Base-by-base conservation (phyloP, 1,139 yeast species). In the Pichia terricola region DNA sequence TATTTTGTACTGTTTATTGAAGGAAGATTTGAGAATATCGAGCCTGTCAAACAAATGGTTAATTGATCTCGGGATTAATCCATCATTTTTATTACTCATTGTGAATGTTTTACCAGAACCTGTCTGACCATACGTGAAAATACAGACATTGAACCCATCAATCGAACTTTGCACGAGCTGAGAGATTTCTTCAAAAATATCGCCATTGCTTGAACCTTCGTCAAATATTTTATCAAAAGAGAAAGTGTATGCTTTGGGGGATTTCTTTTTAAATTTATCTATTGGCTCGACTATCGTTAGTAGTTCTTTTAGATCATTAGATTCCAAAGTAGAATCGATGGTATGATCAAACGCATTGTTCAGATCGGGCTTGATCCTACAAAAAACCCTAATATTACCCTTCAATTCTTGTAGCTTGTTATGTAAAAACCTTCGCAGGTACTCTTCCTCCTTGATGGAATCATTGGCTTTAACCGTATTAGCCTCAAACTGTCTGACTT, bases 61-160 rank as follows among this genome's bases (percentile, higher is more conserved):
- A 4, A 89, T 72, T 0, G 96, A 84, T 26, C 78, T 67, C 1
- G 95, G 89, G 34, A 89, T 86, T 71, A 91, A 79, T 26, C 98
- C 98, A 56, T 79, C 81, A 3, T 63, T 54, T 0, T 75, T 67
- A 38, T 72, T 73, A 1, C 94, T 75, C 98, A 91, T 91, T 0
- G 98, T 91, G 60, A 67, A 81, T 0, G 97, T 89, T 60, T 91
- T 91, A 4, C 98, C 98, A 0, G 96, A 88, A 0, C 98, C 97
- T 0, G 98, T 91, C 64, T 91, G 98, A 0, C 98, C 98, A 62
- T 91, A 91, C 0, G 98, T 96, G 67, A 91, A 88, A 2, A 91
- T 88, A 61, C 96, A 88, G 4, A 87, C 95, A 56, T 88, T 88
- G 58, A 71, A 81, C 0, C 98, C 98, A 65, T 91, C 96, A 31